These are phyloP conservation scores for Omphalotus guepiniiformis DNA, from an alignment of 768 basidiomycete species.

Conservation along the genomic window DNA sequence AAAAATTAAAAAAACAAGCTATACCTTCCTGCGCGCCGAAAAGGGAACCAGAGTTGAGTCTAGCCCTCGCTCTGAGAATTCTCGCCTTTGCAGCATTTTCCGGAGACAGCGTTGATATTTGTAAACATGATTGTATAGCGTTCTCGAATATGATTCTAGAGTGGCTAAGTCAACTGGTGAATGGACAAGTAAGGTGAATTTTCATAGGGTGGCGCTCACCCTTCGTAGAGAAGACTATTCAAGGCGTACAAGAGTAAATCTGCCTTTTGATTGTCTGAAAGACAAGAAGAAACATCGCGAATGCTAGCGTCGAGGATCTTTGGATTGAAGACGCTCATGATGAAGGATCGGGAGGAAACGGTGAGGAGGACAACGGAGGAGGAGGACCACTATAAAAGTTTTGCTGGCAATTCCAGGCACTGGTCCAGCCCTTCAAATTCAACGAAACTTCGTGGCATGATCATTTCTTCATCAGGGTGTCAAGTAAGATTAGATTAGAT, in stretches of 20 bases:
- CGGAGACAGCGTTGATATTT: slow-evolving; percentile 47
- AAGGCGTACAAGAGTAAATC: slow-evolving; percentile 77
- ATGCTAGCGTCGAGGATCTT: slow-evolving; percentile 75
- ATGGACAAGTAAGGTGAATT: not conserved
- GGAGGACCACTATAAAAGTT: not conserved
- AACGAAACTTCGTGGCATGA: slow-evolving; percentile 1
- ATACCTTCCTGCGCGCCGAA: slow-evolving; percentile 65
- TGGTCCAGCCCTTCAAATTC: slow-evolving; percentile 4
- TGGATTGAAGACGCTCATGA: slow-evolving; percentile 70
- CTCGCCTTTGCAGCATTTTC: slow-evolving; percentile 55
- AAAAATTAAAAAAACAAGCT: slow-evolving; percentile 12
- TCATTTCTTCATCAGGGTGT: slow-evolving; percentile 2
- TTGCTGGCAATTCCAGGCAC: slow-evolving; percentile 2
- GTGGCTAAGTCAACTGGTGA: slow-evolving; percentile 27
- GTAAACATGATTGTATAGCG: slow-evolving; percentile 66
- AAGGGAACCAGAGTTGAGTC: slow-evolving; percentile 55
- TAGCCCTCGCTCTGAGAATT: slow-evolving; percentile 61
- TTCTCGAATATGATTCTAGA: slow-evolving; percentile 68
- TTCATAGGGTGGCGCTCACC: slow-evolving; percentile 37
- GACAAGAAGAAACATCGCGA: slow-evolving; percentile 55
- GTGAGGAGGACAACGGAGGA: no score
- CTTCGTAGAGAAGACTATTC: slow-evolving; percentile 70
- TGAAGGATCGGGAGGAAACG: slow-evolving; percentile 1
- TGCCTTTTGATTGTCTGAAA: slow-evolving; percentile 63
- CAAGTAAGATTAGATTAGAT: slow-evolving; percentile 2